Evolutionary conservation across 805 yeast genomes (phyloP), one percentile per base, ranked within the genome.

Genomic region (Candida patagonica): DNA sequence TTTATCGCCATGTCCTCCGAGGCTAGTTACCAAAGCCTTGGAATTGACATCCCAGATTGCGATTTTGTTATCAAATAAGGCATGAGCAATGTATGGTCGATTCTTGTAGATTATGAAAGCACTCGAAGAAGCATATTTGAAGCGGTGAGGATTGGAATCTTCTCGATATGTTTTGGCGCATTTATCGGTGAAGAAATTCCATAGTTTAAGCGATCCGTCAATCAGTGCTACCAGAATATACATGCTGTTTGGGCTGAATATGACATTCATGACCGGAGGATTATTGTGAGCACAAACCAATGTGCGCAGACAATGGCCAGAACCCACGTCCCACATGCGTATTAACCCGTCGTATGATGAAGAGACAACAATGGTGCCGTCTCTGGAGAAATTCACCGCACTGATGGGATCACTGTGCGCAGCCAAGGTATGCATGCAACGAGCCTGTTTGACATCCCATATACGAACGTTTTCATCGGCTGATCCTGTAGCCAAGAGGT

Each of bases 351-450:
- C 98, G 56, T 80, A 81, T 13, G 95, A 80, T 0, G 94, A 92
- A 46, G 94, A 80, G 2, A 78, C 81, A 6, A 92, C 74, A 26
- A 92, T 74, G 0, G 95, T 71, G 43, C 88, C 87, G 49, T 83
- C 95, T 41, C 73, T 76, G 2, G 83, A 74, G 35, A 89, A 62
- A 51, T 85, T 79, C 1, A 88, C 65, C 0, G 84, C 70, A 17
- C 84, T 76, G 1, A 92, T 82, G 0, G 96, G 94, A 50, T 86
- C 96, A 0, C 94, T 76, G 60, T 89, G 98, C 0, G 97, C 96
- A 29, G 94, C 81, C 37, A 89, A 63, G 0, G 94, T 84, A 53
- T 81, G 78, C 50, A 86, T 62, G 41, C 83, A 73, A 29, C 70
- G 70, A 1, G 94, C 94, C 15, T 74, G 65, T 24, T 67, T 65